Percentiles rank a stretch among this genome's conserved stretches.
These are phyloP conservation scores for Lentinula boryana DNA, from an alignment of 768 basidiomycete species.

Conservation along the genomic window DNA sequence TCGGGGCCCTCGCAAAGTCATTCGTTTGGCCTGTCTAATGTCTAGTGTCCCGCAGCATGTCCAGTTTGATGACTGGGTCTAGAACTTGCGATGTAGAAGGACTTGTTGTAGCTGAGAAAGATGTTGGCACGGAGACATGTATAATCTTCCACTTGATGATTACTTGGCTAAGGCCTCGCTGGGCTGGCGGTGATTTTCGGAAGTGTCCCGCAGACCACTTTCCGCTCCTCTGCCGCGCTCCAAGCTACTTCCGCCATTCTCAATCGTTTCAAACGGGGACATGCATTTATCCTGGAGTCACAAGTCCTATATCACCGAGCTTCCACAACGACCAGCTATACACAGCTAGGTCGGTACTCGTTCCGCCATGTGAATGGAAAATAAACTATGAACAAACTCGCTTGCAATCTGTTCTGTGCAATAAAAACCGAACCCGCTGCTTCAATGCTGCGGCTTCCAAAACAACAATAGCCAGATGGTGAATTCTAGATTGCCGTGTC, in stretches of 20 bases:
- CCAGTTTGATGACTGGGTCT: no score
- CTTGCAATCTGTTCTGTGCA: neutral
- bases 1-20: neutral
- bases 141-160: no score
- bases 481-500: neutral
- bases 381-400: neutral
- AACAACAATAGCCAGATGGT: neutral
- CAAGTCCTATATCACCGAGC: neutral
- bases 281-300: neutral
- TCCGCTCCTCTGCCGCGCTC: no score
- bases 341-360: neutral
- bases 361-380: neutral
- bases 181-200: no score
- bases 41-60: no score
- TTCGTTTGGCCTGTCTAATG: no score
- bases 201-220: no score
- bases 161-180: no score
- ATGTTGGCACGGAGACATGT: no score
- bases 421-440: neutral
- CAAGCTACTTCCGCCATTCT: no score
- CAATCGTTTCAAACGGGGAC: neutral
- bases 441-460: neutral
- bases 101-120: no score
- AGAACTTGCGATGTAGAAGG: no score
- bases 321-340: neutral